Base-by-base conservation (phyloP, 108 stramenopile species). In the Pseudonitzschia multiseries region DNA sequence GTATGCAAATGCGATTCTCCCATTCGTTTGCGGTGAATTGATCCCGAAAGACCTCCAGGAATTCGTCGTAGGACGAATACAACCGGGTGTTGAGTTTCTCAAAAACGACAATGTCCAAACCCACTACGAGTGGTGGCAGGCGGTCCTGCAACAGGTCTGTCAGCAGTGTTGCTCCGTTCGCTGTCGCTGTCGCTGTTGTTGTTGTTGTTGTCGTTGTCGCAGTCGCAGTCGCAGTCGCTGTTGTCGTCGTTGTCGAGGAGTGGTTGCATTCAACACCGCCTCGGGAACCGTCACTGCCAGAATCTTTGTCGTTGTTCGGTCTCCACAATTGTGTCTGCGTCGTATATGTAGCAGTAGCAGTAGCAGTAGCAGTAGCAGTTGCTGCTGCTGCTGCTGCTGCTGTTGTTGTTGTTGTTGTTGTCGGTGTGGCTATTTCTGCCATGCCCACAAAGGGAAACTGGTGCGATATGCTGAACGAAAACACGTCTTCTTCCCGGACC, bases 371-470 rank as follows among this genome's bases (percentile, higher is more conserved):
- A n/a, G n/a, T n/a, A n/a, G n/a, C n/a, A n/a, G 36, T 14, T 1
- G 48, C 10, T 20, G 20, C 53, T 32, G 15, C 44, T 61, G 43
- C 54, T 36, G 53, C 51, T 9, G 44, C 64, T 31, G 57, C 24
- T 59, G 57, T 8, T 31, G 29, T 32, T 59, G 2, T 59, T 21
- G 36, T n/a, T 17, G 50, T 51, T n/a, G 50, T n/a, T 51, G 17
- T 17, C 10, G 17, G 3, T 51, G 50, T n/a, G n/a, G n/a, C n/a
- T n/a, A n/a, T 56, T 75, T 12, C n/a, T 60, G 84, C 83, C 26
- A 89, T 75, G 14, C 89, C 86, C 9, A 89, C 81, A 76, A 86
- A 88, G 5, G 93, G 93, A 63, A 75, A 86, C 67, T 94, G 93
- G 71, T 94, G 93, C 9, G 90, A 90, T 18, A 94, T 64, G 67